phyloP scores from a whole-genome alignment of 2,329 filamentous ascomycete genomes.

The Xylariaceae sp. region DNA sequence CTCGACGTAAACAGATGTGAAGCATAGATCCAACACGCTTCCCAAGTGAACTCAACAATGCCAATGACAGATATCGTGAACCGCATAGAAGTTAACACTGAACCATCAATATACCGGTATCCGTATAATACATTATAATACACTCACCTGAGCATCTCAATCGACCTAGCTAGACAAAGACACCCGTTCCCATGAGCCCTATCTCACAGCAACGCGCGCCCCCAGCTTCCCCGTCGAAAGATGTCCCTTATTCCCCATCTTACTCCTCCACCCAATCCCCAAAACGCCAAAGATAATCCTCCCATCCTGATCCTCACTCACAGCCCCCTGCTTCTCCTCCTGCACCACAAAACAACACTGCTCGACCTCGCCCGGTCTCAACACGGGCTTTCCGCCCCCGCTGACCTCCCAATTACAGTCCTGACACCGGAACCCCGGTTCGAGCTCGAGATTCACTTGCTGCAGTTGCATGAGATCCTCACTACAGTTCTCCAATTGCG shows the following conservation, averaged over 20 bases:
- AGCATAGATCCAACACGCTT: too few species aligned
- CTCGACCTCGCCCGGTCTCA: conserved; percentile 59
- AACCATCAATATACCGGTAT: too few species aligned
- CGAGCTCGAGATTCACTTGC: conserved; percentile 51
- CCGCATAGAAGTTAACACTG: too few species aligned
- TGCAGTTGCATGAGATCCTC: conserved; percentile 79
- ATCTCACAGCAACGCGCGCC: conserved; percentile 38
- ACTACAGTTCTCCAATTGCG: conserved; percentile 91
- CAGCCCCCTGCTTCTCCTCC: conserved; percentile 35
- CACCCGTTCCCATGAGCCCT: not conserved
- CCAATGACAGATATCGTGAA: too few species aligned
- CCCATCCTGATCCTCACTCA: conserved; percentile 51
- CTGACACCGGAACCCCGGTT: conserved; percentile 44
- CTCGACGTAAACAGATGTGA: too few species aligned
- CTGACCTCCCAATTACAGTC: conserved; percentile 54
- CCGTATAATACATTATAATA: not conserved
- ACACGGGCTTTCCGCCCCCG: conserved; percentile 44
- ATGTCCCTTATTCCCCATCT: conserved; percentile 84
- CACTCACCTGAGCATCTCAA: not conserved
- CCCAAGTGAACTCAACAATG: too few species aligned
- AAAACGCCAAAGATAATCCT: conserved; percentile 71
- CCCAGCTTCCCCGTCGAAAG: conserved; percentile 80
- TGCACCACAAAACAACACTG: conserved; percentile 61
- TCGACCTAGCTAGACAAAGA: not conserved
- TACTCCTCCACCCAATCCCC: conserved; percentile 79